Evolutionary conservation across 129 eudicot genomes (phyloP), one percentile per base, ranked within the genome.

Genomic region (Smallanthus sonchifolius): DNA sequence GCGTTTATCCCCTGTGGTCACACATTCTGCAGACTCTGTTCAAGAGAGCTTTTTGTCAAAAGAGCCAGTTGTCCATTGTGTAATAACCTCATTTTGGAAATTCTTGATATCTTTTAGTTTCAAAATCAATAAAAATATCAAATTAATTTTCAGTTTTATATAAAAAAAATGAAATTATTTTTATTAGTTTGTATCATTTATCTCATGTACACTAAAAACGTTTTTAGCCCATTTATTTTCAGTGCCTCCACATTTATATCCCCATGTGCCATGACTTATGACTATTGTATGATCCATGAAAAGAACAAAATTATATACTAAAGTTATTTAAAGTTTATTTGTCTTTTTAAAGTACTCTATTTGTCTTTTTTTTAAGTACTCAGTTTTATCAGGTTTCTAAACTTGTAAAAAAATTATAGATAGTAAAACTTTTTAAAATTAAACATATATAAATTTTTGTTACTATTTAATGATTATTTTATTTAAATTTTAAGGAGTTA

Each of bases 1-100:
- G 97, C 97, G 51, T 91, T 91, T 79, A 82, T 84, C 57, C 99
- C 97, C 9, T 94, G 99, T 81, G 99, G 99, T 0, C 99, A 94
- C 75, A 87, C 99, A 0, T 94, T 88, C 63, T 94, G 99, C 82
- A 83, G 97, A 80, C 70, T 86, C 39, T 94, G 99, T 55, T 94
- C 99, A 1, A 85, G 93, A 70, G 99, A 94, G 87, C 77, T 94
- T 35, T 86, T 76, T 77, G 96, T 87, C 14, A 85, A 88, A 69
- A 85, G 88, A 62, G 96, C 91, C 10, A 85, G 85, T 71, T 94
- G 99, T 80, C 99, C 99, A 1, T 85, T 90, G 72, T 94, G 99
- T 85, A 94, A 88, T 74, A 83, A 79, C 71, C 80, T 77, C 73
- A 88, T 94, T 51, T 72, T 83, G 85, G 99, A 94, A 68, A 88